A percentile compares a stretch with the other conserved stretches of the same genome.
phyloP scores from a whole-genome alignment of 2,329 filamentous ascomycete species.

The Trichoderma atroviride region DNA sequence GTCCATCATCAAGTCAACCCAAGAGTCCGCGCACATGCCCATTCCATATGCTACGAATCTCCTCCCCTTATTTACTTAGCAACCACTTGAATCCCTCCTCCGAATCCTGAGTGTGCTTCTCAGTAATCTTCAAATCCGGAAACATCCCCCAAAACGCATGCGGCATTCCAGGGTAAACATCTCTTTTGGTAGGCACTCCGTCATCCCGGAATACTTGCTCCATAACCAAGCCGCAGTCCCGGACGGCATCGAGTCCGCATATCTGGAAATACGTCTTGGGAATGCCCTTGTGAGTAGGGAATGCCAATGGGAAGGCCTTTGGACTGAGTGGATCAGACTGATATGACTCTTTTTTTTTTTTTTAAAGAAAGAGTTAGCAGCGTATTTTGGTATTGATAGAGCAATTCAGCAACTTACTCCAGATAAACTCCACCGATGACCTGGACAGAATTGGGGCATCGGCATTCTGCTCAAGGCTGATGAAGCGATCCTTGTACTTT shows the following conservation, averaged over 20 bases:
- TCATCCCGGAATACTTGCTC: constrained; percentile 37
- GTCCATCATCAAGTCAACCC: neutral
- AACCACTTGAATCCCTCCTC: constrained; percentile 35
- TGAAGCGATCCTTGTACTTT: constrained; percentile 36
- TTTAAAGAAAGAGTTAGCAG: neutral
- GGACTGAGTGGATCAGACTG: constrained; percentile 34
- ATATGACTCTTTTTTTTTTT: constrained; percentile 34
- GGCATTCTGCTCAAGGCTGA: constrained; percentile 36
- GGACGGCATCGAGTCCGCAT: constrained; percentile 37
- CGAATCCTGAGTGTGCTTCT: constrained; percentile 32
- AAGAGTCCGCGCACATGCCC: neutral
- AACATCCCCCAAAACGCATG: constrained; percentile 38
- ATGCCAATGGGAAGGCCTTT: constrained; percentile 34
- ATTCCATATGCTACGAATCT: neutral
- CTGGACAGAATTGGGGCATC: constrained; percentile 32
- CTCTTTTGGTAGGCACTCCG: constrained; percentile 34
- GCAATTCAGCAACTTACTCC: constrained; percentile 29
- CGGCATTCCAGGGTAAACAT: constrained; percentile 38
- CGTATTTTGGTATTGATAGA: neutral
- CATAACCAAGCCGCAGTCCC: constrained; percentile 37
- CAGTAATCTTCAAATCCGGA: constrained; percentile 30
- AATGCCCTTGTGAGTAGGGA: constrained; percentile 31
- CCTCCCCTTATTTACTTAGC: neutral
- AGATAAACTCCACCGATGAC: constrained; percentile 33
- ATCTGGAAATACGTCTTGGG: constrained; percentile 41